Conservation (phyloP, 108 stramenopile genomes). For the Cyclotella cryptica region DNA sequence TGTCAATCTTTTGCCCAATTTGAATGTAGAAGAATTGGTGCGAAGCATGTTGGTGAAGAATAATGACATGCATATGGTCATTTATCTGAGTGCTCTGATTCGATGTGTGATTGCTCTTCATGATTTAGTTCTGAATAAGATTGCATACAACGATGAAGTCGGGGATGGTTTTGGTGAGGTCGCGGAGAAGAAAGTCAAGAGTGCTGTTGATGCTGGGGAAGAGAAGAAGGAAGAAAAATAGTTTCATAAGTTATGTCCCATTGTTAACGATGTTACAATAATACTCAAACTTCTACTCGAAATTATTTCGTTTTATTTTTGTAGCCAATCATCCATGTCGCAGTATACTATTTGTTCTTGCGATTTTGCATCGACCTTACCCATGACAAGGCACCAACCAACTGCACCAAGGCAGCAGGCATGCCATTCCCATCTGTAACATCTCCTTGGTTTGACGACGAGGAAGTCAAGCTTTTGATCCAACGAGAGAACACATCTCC, state of each 20-base stretch:
- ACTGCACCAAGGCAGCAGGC: slow-evolving; percentile 33
- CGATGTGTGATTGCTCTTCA: slow-evolving; percentile 96
- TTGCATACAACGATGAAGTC: slow-evolving; percentile 78
- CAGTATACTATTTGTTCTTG: slow-evolving; percentile 2
- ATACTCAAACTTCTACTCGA: background rate
- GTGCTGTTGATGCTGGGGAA: slow-evolving; percentile 54
- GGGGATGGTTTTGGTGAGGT: slow-evolving; percentile 34
- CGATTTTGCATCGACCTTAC: slow-evolving; percentile 40
- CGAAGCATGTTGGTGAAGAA: slow-evolving; percentile 93
- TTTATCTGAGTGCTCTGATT: slow-evolving; percentile 89
- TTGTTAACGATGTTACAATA: background rate
- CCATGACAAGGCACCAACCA: slow-evolving; percentile 45
- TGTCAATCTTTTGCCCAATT: slow-evolving; percentile 96
- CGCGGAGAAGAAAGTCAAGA: slow-evolving; percentile 52
- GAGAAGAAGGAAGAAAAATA: slow-evolving; percentile 46
- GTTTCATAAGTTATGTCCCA: slow-evolving; percentile 18
- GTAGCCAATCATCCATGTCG: background rate
- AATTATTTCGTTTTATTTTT: too few species aligned
- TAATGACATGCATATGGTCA: slow-evolving; percentile 98
- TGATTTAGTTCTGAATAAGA: slow-evolving; percentile 96
- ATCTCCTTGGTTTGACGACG: slow-evolving; percentile 6
- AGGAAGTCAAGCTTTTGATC: slow-evolving; percentile 51
- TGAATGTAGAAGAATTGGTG: slow-evolving; percentile 95
- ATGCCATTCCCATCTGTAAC: slow-evolving; percentile 13
- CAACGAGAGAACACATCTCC: slow-evolving; percentile 71